These are phyloP conservation scores for Starmerella sp. DNA, from an alignment of 805 yeast genomes.

Conservation along the genomic window DNA sequence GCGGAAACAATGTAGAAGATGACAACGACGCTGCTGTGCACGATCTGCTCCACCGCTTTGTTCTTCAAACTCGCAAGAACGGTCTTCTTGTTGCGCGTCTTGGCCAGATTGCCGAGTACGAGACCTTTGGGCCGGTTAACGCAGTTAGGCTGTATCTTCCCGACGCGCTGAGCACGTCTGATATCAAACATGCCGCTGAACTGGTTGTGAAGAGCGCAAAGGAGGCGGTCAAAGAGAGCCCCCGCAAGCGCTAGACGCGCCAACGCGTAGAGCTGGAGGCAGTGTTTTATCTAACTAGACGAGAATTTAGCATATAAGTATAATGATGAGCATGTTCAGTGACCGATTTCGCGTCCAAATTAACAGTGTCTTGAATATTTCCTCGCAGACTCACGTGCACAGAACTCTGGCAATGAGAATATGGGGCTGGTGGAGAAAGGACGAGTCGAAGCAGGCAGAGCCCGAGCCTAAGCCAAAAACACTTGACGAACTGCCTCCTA, in stretches of 20 bases:
- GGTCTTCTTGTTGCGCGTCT: conserved; percentile 57
- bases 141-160: conserved; percentile 44
- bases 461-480: conserved; percentile 10
- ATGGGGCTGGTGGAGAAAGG: conserved; percentile 25
- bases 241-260: not conserved
- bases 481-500: conserved; percentile 28
- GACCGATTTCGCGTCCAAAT: too few species aligned
- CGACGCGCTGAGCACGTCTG: conserved; percentile 37
- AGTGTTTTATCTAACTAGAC: not conserved
- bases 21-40: conserved; percentile 31
- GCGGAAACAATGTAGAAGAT: conserved; percentile 25
- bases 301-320: not conserved
- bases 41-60: conserved; percentile 58
- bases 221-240: conserved; percentile 6
- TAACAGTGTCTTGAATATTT: too few species aligned
- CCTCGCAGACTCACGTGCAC: not conserved
- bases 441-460: conserved; percentile 1
- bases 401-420: conserved; percentile 16
- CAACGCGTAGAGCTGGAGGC: not conserved
- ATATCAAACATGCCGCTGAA: conserved; percentile 36
- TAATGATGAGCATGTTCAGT: not conserved
- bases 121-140: conserved; percentile 57
- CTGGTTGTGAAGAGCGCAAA: conserved; percentile 25
- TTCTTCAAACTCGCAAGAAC: conserved; percentile 42
- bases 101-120: conserved; percentile 57